Conservation (phyloP, 441 rosid genomes). For the Populus hybrid region DNA sequence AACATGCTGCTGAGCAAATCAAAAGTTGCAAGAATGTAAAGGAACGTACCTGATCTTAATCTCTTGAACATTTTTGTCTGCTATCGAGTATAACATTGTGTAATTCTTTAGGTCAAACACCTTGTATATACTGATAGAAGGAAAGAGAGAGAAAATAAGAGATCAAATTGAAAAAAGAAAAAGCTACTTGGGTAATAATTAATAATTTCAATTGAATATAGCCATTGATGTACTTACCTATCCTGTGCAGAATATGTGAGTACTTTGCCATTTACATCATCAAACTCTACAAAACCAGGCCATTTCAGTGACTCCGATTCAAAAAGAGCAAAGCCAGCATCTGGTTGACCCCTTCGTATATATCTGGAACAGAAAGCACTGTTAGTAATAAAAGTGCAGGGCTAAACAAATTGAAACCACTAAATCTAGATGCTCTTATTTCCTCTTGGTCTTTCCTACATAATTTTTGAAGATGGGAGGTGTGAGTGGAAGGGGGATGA, state of each 20-base stretch:
- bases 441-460: neutral
- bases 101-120: conserved; percentile 61
- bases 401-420: neutral
- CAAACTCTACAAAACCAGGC: conserved; percentile 83
- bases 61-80: conserved; percentile 49
- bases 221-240: conserved; percentile 29
- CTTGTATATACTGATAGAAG: conserved; percentile 48
- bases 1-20: neutral
- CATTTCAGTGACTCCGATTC: conserved; percentile 67
- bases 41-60: conserved; percentile 49
- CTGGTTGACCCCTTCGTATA: conserved; percentile 53
- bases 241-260: conserved; percentile 66
- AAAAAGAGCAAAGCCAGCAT: conserved; percentile 66
- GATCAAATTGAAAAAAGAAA: neutral
- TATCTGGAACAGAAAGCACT: conserved; percentile 31
- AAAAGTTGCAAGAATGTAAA: neutral
- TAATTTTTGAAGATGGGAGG: neutral
- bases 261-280: conserved; percentile 73
- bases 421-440: conserved; percentile 1
- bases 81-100: conserved; percentile 49
- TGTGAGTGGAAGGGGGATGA: neutral
- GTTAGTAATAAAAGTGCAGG: neutral
- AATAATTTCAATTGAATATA: neutral
- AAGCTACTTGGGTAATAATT: conserved; percentile 1
- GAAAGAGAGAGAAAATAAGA: neutral